Conservation (phyloP, 345 rosid genomes). For the Populus nigra region DNA sequence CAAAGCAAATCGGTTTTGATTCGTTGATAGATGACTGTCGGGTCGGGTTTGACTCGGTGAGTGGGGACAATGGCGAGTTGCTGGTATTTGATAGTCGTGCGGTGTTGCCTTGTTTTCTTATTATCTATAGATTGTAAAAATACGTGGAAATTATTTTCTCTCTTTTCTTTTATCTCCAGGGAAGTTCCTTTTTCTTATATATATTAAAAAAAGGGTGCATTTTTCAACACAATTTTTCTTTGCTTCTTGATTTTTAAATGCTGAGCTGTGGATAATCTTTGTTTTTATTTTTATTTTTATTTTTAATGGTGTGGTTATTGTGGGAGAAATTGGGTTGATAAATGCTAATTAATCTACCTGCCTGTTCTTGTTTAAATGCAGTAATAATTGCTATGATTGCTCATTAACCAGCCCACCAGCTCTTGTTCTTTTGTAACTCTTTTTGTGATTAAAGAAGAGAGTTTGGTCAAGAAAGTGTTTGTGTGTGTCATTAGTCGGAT, state of each 20-base stretch:
- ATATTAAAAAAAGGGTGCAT: constrained; percentile 20
- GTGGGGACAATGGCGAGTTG: constrained; percentile 78
- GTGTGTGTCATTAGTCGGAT: neutral
- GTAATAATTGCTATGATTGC: neutral
- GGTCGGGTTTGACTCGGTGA: constrained; percentile 80
- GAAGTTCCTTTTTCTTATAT: constrained; percentile 15
- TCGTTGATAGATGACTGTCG: constrained; percentile 39
- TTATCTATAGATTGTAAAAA: constrained; percentile 84
- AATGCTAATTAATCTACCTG: constrained; percentile 35
- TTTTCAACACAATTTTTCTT: constrained; percentile 44
- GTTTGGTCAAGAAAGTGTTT: neutral
- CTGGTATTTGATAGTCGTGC: constrained; percentile 85
- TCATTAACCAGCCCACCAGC: neutral
- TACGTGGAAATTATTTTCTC: constrained; percentile 4
- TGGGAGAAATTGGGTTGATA: constrained; percentile 46
- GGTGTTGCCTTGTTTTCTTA: constrained; percentile 89
- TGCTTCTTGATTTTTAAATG: neutral
- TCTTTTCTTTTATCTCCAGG: neutral
- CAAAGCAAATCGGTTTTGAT: constrained; percentile 43
- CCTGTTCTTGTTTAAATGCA: neutral
- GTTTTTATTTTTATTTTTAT: neutral
- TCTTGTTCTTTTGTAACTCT: neutral
- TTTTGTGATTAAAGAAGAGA: neutral
- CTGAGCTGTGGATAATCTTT: constrained; percentile 1
- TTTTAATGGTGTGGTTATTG: constrained; percentile 3